phyloP scores from a whole-genome alignment of 169 alveolate species.

The Plasmodium yoelii region DNA sequence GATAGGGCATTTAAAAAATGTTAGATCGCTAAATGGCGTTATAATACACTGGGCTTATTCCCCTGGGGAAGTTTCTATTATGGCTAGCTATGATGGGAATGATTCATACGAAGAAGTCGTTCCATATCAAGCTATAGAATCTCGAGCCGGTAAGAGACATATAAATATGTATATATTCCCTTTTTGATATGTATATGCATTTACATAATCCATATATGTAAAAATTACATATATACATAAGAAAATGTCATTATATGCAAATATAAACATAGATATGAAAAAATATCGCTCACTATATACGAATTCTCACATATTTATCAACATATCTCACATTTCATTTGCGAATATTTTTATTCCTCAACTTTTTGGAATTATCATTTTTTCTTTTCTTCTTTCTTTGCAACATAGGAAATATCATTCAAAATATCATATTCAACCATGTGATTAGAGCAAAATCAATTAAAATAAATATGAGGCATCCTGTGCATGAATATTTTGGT shows the following conservation, averaged over 20 bases:
- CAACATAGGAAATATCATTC: conserved; percentile 78
- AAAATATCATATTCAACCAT: conserved; percentile 81
- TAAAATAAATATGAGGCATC: conserved; percentile 86
- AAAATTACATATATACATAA: background rate
- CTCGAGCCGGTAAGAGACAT: conserved; percentile 63
- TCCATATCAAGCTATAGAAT: conserved; percentile 81
- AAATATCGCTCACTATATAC: background rate
- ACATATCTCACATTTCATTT: too few relatives aligned
- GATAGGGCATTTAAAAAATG: conserved; percentile 80
- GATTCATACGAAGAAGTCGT: conserved; percentile 82
- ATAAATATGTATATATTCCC: background rate
- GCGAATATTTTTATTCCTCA: background rate
- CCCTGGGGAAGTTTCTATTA: conserved; percentile 78
- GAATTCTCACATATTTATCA: too few relatives aligned
- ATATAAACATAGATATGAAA: too few relatives aligned
- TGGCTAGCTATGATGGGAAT: conserved; percentile 79
- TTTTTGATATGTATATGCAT: background rate
- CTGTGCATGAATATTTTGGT: conserved; percentile 89
- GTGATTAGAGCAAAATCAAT: conserved; percentile 84
- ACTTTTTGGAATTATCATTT: background rate
- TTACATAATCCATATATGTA: background rate
- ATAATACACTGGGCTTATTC: conserved; percentile 74
- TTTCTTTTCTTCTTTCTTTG: background rate
- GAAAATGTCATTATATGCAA: background rate
- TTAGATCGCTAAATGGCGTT: conserved; percentile 77